These are phyloP conservation scores for Astrothelium macrocarpum DNA, from an alignment of 495 filamentous ascomycete species.

Conservation along the genomic window DNA sequence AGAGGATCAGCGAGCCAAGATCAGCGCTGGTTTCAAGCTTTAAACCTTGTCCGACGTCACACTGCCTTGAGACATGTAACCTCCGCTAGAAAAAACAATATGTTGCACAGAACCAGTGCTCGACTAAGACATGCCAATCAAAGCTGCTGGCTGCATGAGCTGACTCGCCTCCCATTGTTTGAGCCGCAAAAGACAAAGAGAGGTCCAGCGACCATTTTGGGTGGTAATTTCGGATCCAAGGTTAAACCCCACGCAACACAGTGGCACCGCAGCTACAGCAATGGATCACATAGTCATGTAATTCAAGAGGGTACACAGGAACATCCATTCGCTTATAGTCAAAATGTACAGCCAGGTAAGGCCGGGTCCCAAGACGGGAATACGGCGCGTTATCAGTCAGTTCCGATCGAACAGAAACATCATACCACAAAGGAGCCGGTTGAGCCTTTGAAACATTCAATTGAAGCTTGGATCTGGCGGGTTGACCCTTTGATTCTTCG, in stretches of 20 bases:
- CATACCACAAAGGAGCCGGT: not conserved
- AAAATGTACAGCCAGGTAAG: not conserved
- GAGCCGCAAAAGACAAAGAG: not conserved
- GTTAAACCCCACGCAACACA: not conserved
- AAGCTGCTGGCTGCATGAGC: not conserved
- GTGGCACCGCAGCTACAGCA: no score
- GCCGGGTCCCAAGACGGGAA: not conserved
- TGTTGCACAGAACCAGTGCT: not conserved
- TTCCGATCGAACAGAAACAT: not conserved
- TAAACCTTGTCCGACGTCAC: not conserved
- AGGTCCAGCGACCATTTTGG: not conserved
- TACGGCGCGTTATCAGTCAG: not conserved
- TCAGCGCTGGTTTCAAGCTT: not conserved
- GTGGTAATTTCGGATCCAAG: not conserved
- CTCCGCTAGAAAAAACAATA: not conserved
- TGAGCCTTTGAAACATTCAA: not conserved
- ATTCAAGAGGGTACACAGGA: no score
- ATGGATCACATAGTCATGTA: no score
- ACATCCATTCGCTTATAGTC: no score
- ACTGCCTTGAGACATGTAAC: not conserved
- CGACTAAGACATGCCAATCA: not conserved
- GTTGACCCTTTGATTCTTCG: conserved; percentile 50
- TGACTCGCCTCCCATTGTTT: not conserved
- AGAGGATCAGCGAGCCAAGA: not conserved
- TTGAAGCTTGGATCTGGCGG: not conserved